Evolutionary conservation across 2,329 filamentous ascomycete genomes (phyloP).

Genomic region (Ophiobolus disseminans): DNA sequence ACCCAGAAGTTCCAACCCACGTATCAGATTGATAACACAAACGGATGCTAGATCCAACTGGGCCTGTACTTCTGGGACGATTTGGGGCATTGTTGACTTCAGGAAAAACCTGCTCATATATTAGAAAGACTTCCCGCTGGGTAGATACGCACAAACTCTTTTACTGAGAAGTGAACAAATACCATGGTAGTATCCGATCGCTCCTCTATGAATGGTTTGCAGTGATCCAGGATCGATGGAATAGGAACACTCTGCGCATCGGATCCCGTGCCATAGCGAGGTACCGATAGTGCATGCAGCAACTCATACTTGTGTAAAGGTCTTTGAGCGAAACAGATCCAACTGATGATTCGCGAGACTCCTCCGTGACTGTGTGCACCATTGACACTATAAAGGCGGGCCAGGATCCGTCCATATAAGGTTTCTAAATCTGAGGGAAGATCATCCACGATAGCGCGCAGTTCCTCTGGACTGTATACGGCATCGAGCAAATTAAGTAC

Average conservation of each 20-base stretch:
- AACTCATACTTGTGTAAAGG: slow-evolving; percentile 18
- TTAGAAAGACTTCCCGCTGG: background rate
- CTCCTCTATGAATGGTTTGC: slow-evolving; percentile 33
- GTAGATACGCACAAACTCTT: slow-evolving; percentile 16
- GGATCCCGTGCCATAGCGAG: background rate
- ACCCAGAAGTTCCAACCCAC: slow-evolving; percentile 1
- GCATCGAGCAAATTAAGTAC: background rate
- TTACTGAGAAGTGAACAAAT: slow-evolving; percentile 27
- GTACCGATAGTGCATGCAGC: slow-evolving; percentile 9
- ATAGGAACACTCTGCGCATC: slow-evolving; percentile 11
- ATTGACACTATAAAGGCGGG: slow-evolving; percentile 5
- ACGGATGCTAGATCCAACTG: background rate
- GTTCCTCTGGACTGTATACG: background rate
- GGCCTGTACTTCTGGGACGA: background rate
- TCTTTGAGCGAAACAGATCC: slow-evolving; percentile 18
- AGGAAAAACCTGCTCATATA: background rate
- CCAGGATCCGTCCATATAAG: slow-evolving; percentile 14
- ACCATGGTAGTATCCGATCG: slow-evolving; percentile 14
- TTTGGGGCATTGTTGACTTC: background rate
- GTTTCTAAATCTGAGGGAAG: slow-evolving; percentile 13
- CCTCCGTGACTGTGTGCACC: slow-evolving; percentile 7
- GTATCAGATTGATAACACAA: slow-evolving; percentile 1
- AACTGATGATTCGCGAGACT: slow-evolving; percentile 18
- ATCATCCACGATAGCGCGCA: slow-evolving; percentile 12
- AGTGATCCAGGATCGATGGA: slow-evolving; percentile 27